phyloP scores from a whole-genome alignment of 768 basidiomycete species.

The Pulveroboletus sp. region DNA sequence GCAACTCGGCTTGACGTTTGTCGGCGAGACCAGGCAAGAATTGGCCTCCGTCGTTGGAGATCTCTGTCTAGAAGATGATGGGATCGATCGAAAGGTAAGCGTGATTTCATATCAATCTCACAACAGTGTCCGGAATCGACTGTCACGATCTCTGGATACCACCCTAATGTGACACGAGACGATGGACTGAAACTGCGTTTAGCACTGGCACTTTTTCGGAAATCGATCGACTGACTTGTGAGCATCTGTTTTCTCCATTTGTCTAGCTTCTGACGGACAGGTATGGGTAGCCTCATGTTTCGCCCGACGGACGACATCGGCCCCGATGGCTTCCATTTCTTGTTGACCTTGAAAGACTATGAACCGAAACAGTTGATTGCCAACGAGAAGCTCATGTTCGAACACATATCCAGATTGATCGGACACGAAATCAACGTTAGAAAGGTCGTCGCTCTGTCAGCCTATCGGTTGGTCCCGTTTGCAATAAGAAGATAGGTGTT shows the following conservation, averaged over 20 bases:
- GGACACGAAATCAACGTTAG: conserved; percentile 32
- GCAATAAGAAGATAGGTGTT: too few species aligned
- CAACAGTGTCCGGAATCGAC: too few species aligned
- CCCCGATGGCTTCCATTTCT: conserved; percentile 20
- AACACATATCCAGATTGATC: conserved; percentile 26
- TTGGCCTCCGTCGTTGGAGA: conserved; percentile 34
- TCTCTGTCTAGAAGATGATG: conserved; percentile 30
- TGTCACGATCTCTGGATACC: too few species aligned
- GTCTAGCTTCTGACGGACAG: neutral
- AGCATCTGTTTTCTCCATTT: neutral
- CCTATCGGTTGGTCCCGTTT: conserved; percentile 26
- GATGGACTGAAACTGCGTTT: neutral
- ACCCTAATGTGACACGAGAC: neutral
- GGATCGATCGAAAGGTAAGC: conserved; percentile 26
- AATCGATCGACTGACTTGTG: conserved; percentile 4
- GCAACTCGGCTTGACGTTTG: conserved; percentile 38
- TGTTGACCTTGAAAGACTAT: conserved; percentile 3
- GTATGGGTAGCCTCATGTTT: conserved; percentile 1
- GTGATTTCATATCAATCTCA: too few species aligned
- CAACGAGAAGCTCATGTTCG: conserved; percentile 26
- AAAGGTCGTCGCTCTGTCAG: conserved; percentile 23
- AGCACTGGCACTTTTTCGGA: conserved; percentile 27
- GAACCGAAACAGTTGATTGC: conserved; percentile 15
- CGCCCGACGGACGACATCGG: conserved; percentile 16
- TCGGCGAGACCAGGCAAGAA: conserved; percentile 36